A percentile compares a stretch with the other conserved stretches of the same genome.
Evolutionary conservation across 2,329 filamentous ascomycete species (phyloP).

Genomic region (Boeremia lycopersici): DNA sequence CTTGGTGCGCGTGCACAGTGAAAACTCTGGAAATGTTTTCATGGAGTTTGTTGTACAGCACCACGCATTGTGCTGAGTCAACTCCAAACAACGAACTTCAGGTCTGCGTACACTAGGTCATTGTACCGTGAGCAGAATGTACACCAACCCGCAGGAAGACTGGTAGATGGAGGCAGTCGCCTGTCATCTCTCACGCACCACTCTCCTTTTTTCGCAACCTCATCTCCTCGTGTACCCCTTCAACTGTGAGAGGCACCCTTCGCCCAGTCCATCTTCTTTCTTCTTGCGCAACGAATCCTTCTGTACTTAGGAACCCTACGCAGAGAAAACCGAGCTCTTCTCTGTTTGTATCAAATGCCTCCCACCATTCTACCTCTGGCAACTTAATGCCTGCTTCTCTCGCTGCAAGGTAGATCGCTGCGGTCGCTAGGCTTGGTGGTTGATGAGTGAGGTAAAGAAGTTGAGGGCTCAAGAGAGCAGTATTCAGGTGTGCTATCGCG

Average conservation of each 20-base stretch:
- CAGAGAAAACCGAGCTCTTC: conserved; percentile 94
- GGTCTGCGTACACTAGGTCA: no score
- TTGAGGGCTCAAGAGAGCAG: conserved; percentile 83
- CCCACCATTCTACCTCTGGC: conserved; percentile 91
- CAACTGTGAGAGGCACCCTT: conserved; percentile 65
- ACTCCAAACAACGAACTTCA: not conserved
- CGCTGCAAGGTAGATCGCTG: conserved; percentile 88
- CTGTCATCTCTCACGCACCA: not conserved
- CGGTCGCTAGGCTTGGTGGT: conserved; percentile 81
- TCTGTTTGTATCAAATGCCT: conserved; percentile 93
- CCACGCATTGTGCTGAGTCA: not conserved
- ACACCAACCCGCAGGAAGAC: not conserved
- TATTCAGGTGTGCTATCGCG: conserved; percentile 81
- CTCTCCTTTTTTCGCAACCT: conserved; percentile 50
- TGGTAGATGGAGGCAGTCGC: not conserved
- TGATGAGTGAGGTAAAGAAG: conserved; percentile 91
- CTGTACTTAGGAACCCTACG: conserved; percentile 80
- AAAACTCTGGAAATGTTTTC: not conserved
- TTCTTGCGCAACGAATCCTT: conserved; percentile 69
- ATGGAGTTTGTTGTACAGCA: not conserved
- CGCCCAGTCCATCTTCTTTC: conserved; percentile 57
- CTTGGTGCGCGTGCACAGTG: not conserved
- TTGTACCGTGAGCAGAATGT: not conserved
- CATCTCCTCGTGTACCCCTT: conserved; percentile 65
- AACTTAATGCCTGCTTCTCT: conserved; percentile 77